Evolutionary conservation across 2,329 filamentous ascomycete species (phyloP).

Genomic region (Knoxdaviesia capensis): DNA sequence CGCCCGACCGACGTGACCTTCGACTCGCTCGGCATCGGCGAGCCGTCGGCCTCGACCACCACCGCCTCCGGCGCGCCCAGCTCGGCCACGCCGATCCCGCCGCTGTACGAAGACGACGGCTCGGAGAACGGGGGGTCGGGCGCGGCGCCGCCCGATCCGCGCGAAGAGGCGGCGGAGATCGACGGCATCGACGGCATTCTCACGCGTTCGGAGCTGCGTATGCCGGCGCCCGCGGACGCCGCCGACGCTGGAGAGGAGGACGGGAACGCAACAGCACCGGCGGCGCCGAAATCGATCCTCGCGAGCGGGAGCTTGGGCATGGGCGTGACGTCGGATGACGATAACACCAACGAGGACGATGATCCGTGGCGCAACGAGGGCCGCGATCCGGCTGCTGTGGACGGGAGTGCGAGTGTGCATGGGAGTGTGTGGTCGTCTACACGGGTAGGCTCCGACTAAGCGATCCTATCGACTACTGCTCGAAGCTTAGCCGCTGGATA

Average conservation of each 20-base stretch:
- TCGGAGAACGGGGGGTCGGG: constrained; percentile 1
- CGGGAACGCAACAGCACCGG: neutral
- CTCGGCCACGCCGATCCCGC: too few species aligned
- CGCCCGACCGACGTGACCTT: constrained; percentile 1
- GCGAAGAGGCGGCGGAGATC: too few species aligned
- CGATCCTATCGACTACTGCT: too few species aligned
- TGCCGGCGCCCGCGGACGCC: too few species aligned
- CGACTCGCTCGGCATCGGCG: neutral
- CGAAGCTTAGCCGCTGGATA: too few species aligned
- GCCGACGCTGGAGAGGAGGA: constrained; percentile 1
- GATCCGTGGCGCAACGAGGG: constrained; percentile 10
- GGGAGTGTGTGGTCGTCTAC: too few species aligned
- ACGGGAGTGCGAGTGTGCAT: too few species aligned
- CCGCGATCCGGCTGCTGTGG: neutral
- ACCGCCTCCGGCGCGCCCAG: too few species aligned
- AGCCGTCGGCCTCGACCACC: neutral
- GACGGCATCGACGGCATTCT: too few species aligned
- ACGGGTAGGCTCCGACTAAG: too few species aligned
- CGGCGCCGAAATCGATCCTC: neutral
- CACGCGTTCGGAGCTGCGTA: too few species aligned
- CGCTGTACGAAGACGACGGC: constrained; percentile 3
- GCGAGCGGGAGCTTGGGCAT: constrained; percentile 18
- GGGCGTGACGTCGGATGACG: constrained; percentile 15
- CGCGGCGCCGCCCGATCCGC: too few species aligned
- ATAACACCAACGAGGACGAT: constrained; percentile 4